Conservation (phyloP, 345 rosid genomes). For the Jatropha curcas region DNA sequence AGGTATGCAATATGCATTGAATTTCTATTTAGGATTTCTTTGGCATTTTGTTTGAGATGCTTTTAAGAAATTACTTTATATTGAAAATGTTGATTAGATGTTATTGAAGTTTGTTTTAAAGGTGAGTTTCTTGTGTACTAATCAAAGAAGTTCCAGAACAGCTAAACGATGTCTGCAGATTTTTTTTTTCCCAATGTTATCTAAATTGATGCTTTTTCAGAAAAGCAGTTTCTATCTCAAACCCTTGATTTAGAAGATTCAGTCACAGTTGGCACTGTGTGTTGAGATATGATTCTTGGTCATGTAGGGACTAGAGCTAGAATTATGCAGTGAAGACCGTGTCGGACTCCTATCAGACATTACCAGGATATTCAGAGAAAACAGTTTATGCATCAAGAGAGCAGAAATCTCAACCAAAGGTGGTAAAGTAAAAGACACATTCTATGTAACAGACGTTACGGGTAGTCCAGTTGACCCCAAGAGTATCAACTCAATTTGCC, state of each 20-base stretch:
- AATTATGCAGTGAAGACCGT: slow-evolving; percentile 48
- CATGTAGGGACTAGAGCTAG: slow-evolving; percentile 55
- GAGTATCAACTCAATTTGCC: slow-evolving; percentile 47
- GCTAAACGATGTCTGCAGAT: too few relatives aligned
- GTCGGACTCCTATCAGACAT: slow-evolving; percentile 55
- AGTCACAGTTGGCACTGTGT: neutral
- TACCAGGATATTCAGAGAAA: slow-evolving; percentile 59
- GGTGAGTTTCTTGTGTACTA: too few relatives aligned
- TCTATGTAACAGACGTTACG: slow-evolving; percentile 53
- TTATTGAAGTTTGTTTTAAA: too few relatives aligned
- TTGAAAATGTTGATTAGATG: too few relatives aligned
- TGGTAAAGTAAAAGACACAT: slow-evolving; percentile 50
- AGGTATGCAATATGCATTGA: slow-evolving; percentile 23
- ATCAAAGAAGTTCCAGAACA: too few relatives aligned
- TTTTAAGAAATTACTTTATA: too few relatives aligned
- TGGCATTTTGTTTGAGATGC: too few relatives aligned
- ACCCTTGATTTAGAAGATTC: neutral
- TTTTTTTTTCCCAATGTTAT: too few relatives aligned
- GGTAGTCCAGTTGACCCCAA: slow-evolving; percentile 50
- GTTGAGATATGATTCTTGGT: neutral
- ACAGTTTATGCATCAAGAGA: slow-evolving; percentile 50
- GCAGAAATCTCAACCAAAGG: slow-evolving; percentile 54
- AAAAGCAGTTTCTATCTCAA: too few relatives aligned
- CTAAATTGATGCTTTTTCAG: too few relatives aligned
- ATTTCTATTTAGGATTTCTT: too few relatives aligned